Conservation (phyloP, 169 alveolate species). For the Plasmodium gonderi region DNA sequence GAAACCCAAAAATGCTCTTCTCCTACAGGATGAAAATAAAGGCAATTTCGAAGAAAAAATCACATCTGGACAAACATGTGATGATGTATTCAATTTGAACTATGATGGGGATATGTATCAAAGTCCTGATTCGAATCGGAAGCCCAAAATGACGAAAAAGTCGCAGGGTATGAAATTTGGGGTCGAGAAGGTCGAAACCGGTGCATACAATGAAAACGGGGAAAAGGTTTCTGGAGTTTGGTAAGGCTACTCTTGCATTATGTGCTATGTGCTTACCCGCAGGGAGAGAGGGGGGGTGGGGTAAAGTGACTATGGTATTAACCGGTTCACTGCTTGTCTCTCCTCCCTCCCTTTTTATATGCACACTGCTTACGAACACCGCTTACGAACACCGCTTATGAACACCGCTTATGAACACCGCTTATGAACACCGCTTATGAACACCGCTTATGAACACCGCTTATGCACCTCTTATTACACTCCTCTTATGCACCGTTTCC, state of each 20-base stretch:
- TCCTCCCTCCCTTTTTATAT: too few relatives aligned
- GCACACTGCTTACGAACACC: too few relatives aligned
- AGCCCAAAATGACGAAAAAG: slow-evolving; percentile 7
- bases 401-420: too few relatives aligned
- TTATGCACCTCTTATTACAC: background rate
- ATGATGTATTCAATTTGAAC: background rate
- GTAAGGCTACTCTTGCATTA: background rate
- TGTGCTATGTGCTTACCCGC: background rate
- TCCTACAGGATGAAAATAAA: slow-evolving; percentile 2
- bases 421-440: too few relatives aligned
- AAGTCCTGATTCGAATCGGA: background rate
- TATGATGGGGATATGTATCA: background rate
- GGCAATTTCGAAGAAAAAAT: background rate
- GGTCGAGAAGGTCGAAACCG: slow-evolving; percentile 45
- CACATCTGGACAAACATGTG: background rate
- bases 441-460: too few relatives aligned
- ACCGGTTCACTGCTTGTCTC: too few relatives aligned
- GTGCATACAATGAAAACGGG: slow-evolving; percentile 70
- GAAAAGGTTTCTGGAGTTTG: slow-evolving; percentile 69
- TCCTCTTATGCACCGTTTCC: background rate
- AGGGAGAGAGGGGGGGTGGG: too few relatives aligned
- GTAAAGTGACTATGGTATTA: too few relatives aligned
- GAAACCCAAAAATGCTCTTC: slow-evolving; percentile 16
- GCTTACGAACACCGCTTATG: too few relatives aligned
- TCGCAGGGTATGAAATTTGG: slow-evolving; percentile 1